Evolutionary conservation across 2,329 filamentous ascomycete species (phyloP), one percentile per base, ranked within the genome.

Genomic region (Pyricularia pennisetigena): DNA sequence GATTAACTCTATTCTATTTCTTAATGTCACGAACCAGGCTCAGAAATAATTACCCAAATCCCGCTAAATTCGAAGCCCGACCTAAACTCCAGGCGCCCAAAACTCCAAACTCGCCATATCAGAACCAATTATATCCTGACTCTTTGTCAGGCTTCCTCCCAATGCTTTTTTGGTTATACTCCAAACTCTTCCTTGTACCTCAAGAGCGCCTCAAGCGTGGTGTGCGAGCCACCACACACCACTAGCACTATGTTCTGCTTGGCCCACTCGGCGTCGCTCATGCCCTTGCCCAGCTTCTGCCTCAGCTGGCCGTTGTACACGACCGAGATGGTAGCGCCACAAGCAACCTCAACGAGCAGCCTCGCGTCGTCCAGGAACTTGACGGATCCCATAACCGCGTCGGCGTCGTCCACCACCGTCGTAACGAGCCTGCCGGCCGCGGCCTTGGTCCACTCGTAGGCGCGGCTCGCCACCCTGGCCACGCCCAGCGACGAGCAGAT

Each of bases 281-380:
- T 66, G 0, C 77, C 81, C 65, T 78, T 73, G 0, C 89, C 86
- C 0, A 93, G 79, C 10, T 87, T 79, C 72, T 83, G 81, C 74
- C 88, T 84, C 74, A 96, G 75, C 59, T 85, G 78, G 0, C 85
- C 87, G 59, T 85, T 86, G 73, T 92, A 93, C 69, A 83, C 88
- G 3, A 86, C 76, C 1, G 90, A 92, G 14, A 97, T 79, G 67
- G 90, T 90, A 6, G 94, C 93, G 0, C 94, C 93, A 76, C 94
- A 97, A 0, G 93, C 88, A 49, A 90, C 82, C 80, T 98, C 94
- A 3, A 97, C 92, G 69, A 97, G 81, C 68, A 94, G 79, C 29
- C 90, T 82, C 73, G 94, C 91, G 70, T 97, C 93, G 71, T 97
- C 91, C 10, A 92, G 89, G 70, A 97, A 88, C 28, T 86, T 82